Evolutionary conservation across 2,329 filamentous ascomycete genomes (phyloP).

Genomic region (Penicillium sumatraense): DNA sequence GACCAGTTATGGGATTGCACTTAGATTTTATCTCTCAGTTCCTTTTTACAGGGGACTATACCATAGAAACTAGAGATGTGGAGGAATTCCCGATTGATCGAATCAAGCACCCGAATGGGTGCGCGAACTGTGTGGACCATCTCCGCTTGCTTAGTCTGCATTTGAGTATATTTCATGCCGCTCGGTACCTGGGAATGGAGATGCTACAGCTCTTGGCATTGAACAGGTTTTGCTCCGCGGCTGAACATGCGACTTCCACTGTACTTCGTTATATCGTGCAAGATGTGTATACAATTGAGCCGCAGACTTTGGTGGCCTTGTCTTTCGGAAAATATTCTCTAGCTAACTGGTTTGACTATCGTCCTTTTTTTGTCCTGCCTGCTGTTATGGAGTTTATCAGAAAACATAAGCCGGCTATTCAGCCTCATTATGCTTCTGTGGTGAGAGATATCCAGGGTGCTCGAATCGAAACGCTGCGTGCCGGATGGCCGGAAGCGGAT

Average conservation of each 20-base stretch:
- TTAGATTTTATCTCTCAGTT: slow-evolving; percentile 4
- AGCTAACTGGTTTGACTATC: not conserved
- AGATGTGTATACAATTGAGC: slow-evolving; percentile 6
- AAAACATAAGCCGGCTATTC: not conserved
- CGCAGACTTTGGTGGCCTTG: not conserved
- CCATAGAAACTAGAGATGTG: slow-evolving; percentile 8
- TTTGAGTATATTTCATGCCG: slow-evolving; percentile 14
- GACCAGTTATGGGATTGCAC: not conserved
- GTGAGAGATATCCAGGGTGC: not conserved
- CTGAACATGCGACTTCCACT: slow-evolving; percentile 9
- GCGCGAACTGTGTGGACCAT: slow-evolving; percentile 9
- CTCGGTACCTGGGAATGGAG: slow-evolving; percentile 14
- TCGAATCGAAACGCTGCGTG: not conserved
- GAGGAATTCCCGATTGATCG: not conserved
- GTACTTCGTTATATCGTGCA: slow-evolving; percentile 9
- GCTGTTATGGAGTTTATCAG: not conserved
- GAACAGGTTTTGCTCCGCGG: slow-evolving; percentile 3
- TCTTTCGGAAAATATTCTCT: not conserved
- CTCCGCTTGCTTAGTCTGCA: slow-evolving; percentile 14
- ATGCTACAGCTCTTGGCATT: slow-evolving; percentile 13
- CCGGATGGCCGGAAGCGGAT: not conserved
- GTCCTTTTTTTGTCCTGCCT: not conserved
- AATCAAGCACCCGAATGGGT: not conserved
- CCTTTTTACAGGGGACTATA: slow-evolving; percentile 19
- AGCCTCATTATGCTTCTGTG: not conserved